A percentile compares a stretch with the other conserved stretches of the same genome.
Conservation (phyloP, 441 rosid genomes). For the Arabidopsis hybrid region DNA sequence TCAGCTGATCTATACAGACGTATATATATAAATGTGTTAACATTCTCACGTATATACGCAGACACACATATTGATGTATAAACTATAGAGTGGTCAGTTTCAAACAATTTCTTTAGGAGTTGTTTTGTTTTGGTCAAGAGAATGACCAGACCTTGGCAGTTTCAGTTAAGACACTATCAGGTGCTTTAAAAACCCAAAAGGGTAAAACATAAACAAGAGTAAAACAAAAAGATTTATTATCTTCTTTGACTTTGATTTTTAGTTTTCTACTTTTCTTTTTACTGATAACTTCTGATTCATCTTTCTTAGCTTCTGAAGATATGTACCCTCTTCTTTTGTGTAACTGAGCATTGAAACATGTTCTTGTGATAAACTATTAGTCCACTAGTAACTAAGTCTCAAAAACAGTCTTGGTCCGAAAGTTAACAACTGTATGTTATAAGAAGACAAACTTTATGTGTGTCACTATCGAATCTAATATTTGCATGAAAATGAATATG, state of each 20-base stretch:
- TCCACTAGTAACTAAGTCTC: conserved; percentile 35
- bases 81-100: conserved; percentile 42
- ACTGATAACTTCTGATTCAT: conserved; percentile 46
- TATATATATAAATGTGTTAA: neutral
- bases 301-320: conserved; percentile 42
- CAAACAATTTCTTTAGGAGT: conserved; percentile 38
- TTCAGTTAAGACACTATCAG: conserved; percentile 58
- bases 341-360: conserved; percentile 44
- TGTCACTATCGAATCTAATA: conserved; percentile 36
- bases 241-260: conserved; percentile 42
- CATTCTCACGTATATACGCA: conserved; percentile 28
- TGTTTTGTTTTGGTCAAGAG: conserved; percentile 46
- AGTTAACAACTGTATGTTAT: conserved; percentile 34
- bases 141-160: conserved; percentile 59
- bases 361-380: conserved; percentile 35
- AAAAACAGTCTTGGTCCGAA: conserved; percentile 39
- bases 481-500: conserved; percentile 21
- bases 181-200: conserved; percentile 47
- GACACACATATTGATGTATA: conserved; percentile 35
- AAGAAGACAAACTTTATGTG: conserved; percentile 39
- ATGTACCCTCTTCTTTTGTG: conserved; percentile 41
- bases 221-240: conserved; percentile 36
- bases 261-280: conserved; percentile 11
- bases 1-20: conserved; percentile 5
- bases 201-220: conserved; percentile 42